Evolutionary conservation across 768 basidiomycete genomes (phyloP), one percentile per base, ranked within the genome.

Genomic region (Basidioascus undulatus): DNA sequence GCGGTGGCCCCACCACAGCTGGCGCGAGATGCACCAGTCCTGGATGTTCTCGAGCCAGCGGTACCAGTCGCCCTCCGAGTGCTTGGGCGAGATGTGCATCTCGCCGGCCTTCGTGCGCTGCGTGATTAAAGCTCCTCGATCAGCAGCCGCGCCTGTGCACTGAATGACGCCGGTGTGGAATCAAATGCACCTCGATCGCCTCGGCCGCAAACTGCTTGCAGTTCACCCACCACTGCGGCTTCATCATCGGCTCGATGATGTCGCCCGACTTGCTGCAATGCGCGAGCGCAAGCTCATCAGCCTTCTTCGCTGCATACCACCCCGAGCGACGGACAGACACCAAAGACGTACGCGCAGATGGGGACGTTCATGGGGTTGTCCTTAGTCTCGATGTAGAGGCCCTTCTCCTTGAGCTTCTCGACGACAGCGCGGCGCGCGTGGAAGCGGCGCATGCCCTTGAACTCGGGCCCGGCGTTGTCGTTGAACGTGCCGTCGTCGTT

Each of bases 161-260:
- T n/a, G 10, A 11, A 15, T 6, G 15, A 44, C 41, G n/a, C n/a
- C n/a, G n/a, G n/a, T 13, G 23, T 28, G 19, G n/a, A 16, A 7
- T 16, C 15, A 13, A 37, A 54, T 37, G 49, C 25, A 81, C 86
- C 65, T 74, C 72, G 55, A 89, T 67, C 5, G 80, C 83, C 51
- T 86, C 81, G 39, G 83, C 76, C 0, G 89, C 86, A 39, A 96
- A 62, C 1, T 77, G 76, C 57, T 81, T 72, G 62, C 86, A 89
- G 57, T 75, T 72, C 27, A 98, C 77, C 87, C 89, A 98, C 92
- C 92, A 98, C 55, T 98, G 92, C 0, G 92, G 92, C 58, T 92
- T 96, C 51, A 96, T 62, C 18, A 94, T 63, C 2, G 81, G 76
- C 58, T 98, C 92, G 49, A 96, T 92, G 40, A 98, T 59, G 55